phyloP scores from a whole-genome alignment of 331 rosid genomes.

The Pyrus hybrid region DNA sequence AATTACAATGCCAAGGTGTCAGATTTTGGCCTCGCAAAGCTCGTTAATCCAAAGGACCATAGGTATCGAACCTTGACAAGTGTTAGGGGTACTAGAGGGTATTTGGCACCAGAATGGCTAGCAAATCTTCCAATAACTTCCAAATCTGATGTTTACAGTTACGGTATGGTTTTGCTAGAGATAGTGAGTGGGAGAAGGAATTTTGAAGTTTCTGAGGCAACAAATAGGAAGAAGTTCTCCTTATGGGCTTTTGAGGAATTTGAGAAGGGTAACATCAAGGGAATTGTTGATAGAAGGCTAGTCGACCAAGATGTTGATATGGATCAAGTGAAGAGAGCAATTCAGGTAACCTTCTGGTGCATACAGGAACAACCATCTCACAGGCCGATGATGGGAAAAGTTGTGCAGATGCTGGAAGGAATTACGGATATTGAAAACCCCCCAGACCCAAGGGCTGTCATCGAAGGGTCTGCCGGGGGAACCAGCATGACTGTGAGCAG shows the following conservation, averaged over 20 bases:
- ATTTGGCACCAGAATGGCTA: too few relatives aligned
- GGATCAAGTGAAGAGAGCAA: too few relatives aligned
- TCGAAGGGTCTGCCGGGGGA: slow-evolving; percentile 34
- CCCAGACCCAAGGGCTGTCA: slow-evolving; percentile 38
- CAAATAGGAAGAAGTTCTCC: too few relatives aligned
- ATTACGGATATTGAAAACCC: slow-evolving; percentile 56
- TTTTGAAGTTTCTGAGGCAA: too few relatives aligned
- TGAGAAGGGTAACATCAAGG: too few relatives aligned
- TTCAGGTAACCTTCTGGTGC: slow-evolving; percentile 90
- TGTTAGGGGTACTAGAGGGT: slow-evolving; percentile 85
- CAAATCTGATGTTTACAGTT: too few relatives aligned
- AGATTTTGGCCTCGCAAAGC: slow-evolving; percentile 92
- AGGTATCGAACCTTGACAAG: slow-evolving; percentile 69
- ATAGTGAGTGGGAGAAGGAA: too few relatives aligned
- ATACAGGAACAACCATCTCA: slow-evolving; percentile 88
- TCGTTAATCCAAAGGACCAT: slow-evolving; percentile 67
- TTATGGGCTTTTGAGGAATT: too few relatives aligned
- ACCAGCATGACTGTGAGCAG: slow-evolving; percentile 41
- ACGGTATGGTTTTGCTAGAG: too few relatives aligned
- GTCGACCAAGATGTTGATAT: too few relatives aligned
- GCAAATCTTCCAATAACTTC: too few relatives aligned
- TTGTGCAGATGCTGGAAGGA: slow-evolving; percentile 3
- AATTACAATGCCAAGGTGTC: slow-evolving; percentile 69
- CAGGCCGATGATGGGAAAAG: slow-evolving; percentile 79
- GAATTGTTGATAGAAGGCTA: too few relatives aligned